A percentile compares a stretch with the other conserved stretches of the same genome.
Conservation (phyloP, 2,329 filamentous ascomycete genomes). For the Pseudogymnoascus sp. region DNA sequence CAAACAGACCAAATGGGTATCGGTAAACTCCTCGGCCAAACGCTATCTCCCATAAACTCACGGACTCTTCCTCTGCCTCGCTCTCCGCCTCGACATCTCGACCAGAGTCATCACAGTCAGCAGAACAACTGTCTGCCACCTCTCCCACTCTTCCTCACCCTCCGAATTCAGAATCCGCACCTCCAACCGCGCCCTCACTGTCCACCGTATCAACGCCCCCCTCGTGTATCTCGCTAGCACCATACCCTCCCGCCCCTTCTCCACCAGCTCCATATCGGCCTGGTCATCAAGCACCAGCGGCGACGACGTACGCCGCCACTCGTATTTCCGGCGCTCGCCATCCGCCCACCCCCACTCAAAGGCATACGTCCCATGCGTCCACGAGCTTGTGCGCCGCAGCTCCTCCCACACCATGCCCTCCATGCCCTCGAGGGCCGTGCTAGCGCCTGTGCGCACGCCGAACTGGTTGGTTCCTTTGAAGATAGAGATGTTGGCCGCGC, state of each 20-base stretch:
- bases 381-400: slow-evolving; percentile 11
- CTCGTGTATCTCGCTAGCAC: not conserved
- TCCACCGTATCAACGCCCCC: not conserved
- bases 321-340: slow-evolving; percentile 11
- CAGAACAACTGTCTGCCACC: not conserved
- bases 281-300: slow-evolving; percentile 11
- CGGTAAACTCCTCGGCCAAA: not conserved
- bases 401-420: slow-evolving; percentile 1
- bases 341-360: slow-evolving; percentile 12
- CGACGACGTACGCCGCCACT: slow-evolving; percentile 12
- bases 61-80: not conserved
- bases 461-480: slow-evolving; percentile 2
- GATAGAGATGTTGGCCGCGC: not conserved
- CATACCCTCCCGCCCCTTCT: slow-evolving; percentile 9
- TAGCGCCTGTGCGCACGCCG: not conserved
- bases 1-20: slow-evolving; percentile 13
- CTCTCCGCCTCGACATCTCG: not conserved
- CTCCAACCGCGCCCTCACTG: not conserved
- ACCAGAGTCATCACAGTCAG: not conserved
- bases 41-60: not conserved
- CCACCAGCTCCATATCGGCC: slow-evolving; percentile 16
- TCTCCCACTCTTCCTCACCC: not conserved
- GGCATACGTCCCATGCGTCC: slow-evolving; percentile 12
- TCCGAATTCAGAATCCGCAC: not conserved
- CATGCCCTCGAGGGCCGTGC: not conserved